Conservation (phyloP, 441 rosid genomes). For the Biscutella auriculata region DNA sequence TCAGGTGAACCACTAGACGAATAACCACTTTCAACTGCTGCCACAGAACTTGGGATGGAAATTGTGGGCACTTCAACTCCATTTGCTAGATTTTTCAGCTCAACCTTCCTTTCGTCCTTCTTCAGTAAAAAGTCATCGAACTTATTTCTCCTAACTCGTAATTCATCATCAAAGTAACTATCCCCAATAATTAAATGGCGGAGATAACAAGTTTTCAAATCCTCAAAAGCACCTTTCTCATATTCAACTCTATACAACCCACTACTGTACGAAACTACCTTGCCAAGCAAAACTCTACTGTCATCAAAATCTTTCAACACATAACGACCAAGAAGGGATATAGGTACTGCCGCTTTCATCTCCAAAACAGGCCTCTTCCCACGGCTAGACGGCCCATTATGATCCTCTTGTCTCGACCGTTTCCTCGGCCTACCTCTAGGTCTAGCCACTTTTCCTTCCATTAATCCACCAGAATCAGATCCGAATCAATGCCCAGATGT, state of each 20-base stretch:
- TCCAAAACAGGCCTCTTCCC: constrained; percentile 35
- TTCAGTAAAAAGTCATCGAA: constrained; percentile 35
- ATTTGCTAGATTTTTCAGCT: constrained; percentile 21
- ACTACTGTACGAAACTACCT: constrained; percentile 48
- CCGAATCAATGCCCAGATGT: neutral
- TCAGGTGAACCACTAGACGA: constrained; percentile 52
- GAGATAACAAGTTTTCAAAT: constrained; percentile 59
- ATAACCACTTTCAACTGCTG: constrained; percentile 19
- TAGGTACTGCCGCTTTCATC: constrained; percentile 32
- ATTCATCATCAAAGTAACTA: constrained; percentile 30
- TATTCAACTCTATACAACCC: constrained; percentile 71
- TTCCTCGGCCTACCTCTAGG: constrained; percentile 74
- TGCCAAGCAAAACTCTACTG: constrained; percentile 47
- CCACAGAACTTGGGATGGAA: constrained; percentile 21
- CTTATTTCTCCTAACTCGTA: constrained; percentile 33
- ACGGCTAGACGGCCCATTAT: constrained; percentile 11
- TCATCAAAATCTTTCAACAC: constrained; percentile 55
- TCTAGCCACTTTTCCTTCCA: constrained; percentile 47
- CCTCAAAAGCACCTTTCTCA: constrained; percentile 80
- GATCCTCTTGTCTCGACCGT: constrained; percentile 37
- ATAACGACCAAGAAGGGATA: constrained; percentile 53
- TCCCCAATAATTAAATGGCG: constrained; percentile 40
- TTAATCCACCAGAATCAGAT: constrained; percentile 18
- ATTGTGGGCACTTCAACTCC: constrained; percentile 20
- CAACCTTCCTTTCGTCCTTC: constrained; percentile 26